phyloP scores from a whole-genome alignment of 2,329 filamentous ascomycete species.

The Colletotrichum cuscutae region DNA sequence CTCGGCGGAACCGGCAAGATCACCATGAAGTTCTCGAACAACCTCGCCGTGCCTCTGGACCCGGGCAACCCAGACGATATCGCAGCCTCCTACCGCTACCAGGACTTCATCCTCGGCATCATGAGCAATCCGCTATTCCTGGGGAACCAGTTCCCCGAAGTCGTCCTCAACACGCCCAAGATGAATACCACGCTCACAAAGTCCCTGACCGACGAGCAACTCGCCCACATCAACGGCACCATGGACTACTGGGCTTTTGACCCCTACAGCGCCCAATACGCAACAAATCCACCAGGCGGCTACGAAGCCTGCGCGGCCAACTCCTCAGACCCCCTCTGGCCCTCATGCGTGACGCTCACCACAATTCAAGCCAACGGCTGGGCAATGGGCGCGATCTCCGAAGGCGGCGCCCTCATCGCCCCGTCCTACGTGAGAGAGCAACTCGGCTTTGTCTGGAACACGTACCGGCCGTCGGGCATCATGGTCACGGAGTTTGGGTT shows the following conservation, averaged over 20 bases:
- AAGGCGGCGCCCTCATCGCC: conserved; percentile 67
- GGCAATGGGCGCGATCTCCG: conserved; percentile 67
- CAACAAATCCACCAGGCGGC: conserved; percentile 57
- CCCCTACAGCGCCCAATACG: conserved; percentile 61
- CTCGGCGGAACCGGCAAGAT: conserved; percentile 58
- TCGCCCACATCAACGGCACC: conserved; percentile 60
- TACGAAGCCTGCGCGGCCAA: conserved; percentile 60
- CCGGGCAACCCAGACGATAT: conserved; percentile 48
- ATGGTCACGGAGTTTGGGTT: conserved; percentile 68
- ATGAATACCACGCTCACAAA: conserved; percentile 48
- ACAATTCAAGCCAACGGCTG: conserved; percentile 61
- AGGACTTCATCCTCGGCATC: conserved; percentile 58
- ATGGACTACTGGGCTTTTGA: conserved; percentile 68
- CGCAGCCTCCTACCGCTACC: conserved; percentile 56
- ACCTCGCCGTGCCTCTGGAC: conserved; percentile 59
- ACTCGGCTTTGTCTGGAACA: conserved; percentile 69
- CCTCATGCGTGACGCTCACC: conserved; percentile 63
- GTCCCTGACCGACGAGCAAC: conserved; percentile 55
- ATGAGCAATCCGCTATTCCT: conserved; percentile 65
- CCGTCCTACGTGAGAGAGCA: conserved; percentile 67
- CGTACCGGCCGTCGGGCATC: conserved; percentile 54
- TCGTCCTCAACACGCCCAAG: conserved; percentile 54
- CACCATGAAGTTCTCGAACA: conserved; percentile 59
- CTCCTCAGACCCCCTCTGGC: conserved; percentile 48
- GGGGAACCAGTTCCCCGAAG: conserved; percentile 59